A percentile compares a stretch with the other conserved stretches of the same genome.
phyloP scores from a whole-genome alignment of 331 rosid genomes.

The Erythrophleum ivorense region DNA sequence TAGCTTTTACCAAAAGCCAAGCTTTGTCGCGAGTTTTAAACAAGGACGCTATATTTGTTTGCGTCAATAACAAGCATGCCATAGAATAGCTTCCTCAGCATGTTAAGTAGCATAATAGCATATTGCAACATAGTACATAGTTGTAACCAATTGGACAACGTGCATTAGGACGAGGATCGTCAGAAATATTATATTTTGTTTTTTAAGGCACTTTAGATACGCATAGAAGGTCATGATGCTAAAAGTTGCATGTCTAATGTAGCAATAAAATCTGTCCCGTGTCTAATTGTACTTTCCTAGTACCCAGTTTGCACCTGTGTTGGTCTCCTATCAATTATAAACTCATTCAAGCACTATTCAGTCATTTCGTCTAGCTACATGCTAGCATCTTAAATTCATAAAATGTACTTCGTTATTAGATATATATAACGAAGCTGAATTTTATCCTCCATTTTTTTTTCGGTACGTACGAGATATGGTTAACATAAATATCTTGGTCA shows the following conservation, averaged over 20 bases:
- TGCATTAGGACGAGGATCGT: conserved; percentile 9
- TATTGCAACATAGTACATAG: too few species aligned
- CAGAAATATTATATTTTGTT: conserved; percentile 22
- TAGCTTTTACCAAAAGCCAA: conserved; percentile 27
- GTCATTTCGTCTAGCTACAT: too few species aligned
- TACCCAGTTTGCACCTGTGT: conserved; percentile 9
- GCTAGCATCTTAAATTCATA: conserved; percentile 4
- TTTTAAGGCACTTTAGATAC: too few species aligned
- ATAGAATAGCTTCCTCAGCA: not conserved
- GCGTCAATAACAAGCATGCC: conserved; percentile 38
- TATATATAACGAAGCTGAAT: too few species aligned
- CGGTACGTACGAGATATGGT: too few species aligned
- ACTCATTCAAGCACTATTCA: not conserved
- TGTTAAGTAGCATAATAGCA: not conserved
- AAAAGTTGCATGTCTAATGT: too few species aligned
- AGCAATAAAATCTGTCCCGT: conserved; percentile 40
- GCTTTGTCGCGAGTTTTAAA: not conserved
- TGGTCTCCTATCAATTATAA: not conserved
- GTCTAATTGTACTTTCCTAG: conserved; percentile 38
- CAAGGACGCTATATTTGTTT: not conserved
- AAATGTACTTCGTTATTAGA: too few species aligned
- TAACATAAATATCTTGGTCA: too few species aligned
- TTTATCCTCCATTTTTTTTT: too few species aligned
- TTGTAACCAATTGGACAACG: not conserved
- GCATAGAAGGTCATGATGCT: too few species aligned